These are phyloP conservation scores for Chaetomium olivaceum DNA, from an alignment of 2,329 filamentous ascomycete genomes.

Conservation along the genomic window DNA sequence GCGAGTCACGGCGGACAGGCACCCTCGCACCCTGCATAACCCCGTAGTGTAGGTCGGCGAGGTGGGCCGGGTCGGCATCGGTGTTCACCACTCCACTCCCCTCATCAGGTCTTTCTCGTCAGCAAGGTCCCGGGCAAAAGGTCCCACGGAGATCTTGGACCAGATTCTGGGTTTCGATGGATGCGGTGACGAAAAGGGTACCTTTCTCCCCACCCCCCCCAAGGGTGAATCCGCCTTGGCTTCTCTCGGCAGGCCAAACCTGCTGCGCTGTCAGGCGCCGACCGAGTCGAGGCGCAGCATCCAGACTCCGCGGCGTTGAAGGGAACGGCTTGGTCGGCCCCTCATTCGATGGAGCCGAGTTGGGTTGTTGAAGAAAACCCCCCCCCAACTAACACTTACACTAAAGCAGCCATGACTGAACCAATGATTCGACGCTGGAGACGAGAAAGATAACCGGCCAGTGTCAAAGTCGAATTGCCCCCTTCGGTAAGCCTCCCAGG, in stretches of 20 bases:
- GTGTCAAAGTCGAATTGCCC: not conserved
- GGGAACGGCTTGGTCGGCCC: not conserved
- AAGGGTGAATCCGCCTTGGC: constrained; percentile 2
- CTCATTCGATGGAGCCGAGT: not conserved
- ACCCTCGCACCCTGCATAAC: not conserved
- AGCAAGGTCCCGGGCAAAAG: constrained; percentile 4
- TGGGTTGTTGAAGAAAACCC: not conserved
- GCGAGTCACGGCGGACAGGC: not conserved
- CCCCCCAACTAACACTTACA: not conserved
- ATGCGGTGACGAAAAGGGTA: not conserved
- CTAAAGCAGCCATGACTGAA: not conserved
- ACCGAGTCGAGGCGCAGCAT: constrained; percentile 8
- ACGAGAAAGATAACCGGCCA: not conserved
- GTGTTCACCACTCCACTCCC: not conserved
- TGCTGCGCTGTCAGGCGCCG: not conserved
- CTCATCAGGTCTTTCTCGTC: too few species aligned
- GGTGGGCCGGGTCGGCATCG: not conserved
- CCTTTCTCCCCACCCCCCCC: too few species aligned
- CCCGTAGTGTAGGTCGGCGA: not conserved
- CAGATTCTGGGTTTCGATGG: not conserved
- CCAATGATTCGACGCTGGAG: not conserved
- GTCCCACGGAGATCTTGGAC: constrained; percentile 2
- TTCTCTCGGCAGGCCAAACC: not conserved
- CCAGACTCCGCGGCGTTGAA: not conserved
- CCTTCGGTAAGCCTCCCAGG: not conserved